A percentile compares a stretch with the other conserved stretches of the same genome.
Conservation (phyloP, 78 protist genomes). For the Monosiga brevicollis region DNA sequence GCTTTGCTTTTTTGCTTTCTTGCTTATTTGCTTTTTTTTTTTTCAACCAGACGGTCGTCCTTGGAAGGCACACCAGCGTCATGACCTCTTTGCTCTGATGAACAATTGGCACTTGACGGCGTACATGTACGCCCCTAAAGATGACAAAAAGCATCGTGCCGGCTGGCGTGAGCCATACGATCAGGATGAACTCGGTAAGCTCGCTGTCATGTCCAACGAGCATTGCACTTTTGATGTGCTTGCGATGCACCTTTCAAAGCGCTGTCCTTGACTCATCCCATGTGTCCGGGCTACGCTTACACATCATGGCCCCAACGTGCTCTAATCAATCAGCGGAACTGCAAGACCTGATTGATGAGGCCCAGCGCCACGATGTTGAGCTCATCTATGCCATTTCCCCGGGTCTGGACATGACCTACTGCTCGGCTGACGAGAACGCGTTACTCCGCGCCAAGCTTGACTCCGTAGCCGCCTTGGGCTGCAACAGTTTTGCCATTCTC, state of each 20-base stretch:
- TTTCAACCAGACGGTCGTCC: slow-evolving; percentile 6
- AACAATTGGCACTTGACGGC: neutral
- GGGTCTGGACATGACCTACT: neutral
- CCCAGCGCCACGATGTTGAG: neutral
- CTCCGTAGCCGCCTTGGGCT: neutral
- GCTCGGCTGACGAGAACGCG: neutral
- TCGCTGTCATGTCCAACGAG: too few relatives aligned
- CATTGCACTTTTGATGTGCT: too few relatives aligned
- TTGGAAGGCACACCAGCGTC: neutral
- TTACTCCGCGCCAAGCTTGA: neutral
- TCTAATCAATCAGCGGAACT: neutral
- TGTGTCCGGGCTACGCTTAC: too few relatives aligned
- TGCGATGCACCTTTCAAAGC: too few relatives aligned
- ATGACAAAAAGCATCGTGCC: slow-evolving; percentile 10
- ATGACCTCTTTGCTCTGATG: neutral
- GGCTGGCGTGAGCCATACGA: neutral
- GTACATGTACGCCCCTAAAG: slow-evolving; percentile 3
- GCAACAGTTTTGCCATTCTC: neutral
- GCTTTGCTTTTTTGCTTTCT: neutral
- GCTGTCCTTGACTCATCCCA: too few relatives aligned
- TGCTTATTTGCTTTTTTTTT: too few relatives aligned
- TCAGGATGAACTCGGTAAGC: neutral
- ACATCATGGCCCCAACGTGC: too few relatives aligned
- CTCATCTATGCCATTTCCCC: slow-evolving; percentile 7
- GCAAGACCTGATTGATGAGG: neutral